Evolutionary conservation across 148 eudicot species (phyloP).

Genomic region (Pouteria glomerata): DNA sequence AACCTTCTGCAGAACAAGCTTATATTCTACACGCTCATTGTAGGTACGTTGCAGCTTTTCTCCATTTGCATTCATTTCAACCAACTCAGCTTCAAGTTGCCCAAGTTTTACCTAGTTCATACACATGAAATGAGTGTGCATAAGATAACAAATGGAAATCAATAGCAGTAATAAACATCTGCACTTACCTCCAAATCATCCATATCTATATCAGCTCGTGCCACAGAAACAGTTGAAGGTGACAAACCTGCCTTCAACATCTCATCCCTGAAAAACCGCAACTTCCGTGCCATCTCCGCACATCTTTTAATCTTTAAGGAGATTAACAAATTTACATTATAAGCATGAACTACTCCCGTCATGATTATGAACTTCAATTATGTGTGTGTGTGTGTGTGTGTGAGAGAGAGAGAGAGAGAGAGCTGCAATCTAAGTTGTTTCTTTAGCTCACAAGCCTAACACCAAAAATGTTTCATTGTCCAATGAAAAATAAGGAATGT

Average conservation of each 20-base stretch:
- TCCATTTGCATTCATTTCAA: conserved; percentile 74
- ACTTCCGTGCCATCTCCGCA: conserved; percentile 91
- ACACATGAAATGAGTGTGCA: background rate
- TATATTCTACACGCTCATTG: conserved; percentile 83
- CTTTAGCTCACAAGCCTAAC: too few species aligned
- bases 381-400: too few species aligned
- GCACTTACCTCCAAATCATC: conserved; percentile 80
- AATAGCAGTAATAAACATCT: conserved; percentile 1
- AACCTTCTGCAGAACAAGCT: conserved; percentile 87
- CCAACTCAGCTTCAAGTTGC: conserved; percentile 80
- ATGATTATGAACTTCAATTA: background rate
- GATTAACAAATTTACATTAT: background rate
- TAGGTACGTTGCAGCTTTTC: conserved; percentile 79
- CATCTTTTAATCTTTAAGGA: conserved; percentile 76
- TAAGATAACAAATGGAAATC: background rate
- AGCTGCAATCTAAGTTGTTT: background rate
- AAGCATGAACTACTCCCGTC: background rate
- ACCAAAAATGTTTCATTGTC: too few species aligned
- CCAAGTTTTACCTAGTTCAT: conserved; percentile 58
- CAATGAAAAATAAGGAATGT: too few species aligned
- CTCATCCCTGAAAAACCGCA: conserved; percentile 73
- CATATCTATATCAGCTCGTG: conserved; percentile 38
- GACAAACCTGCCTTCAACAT: conserved; percentile 73
- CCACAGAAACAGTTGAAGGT: conserved; percentile 37
- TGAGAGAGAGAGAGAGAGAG: too few species aligned